A percentile compares a stretch with the other conserved stretches of the same genome.
Conservation (phyloP, 140 eudicot species). For the Senecio squalidus region DNA sequence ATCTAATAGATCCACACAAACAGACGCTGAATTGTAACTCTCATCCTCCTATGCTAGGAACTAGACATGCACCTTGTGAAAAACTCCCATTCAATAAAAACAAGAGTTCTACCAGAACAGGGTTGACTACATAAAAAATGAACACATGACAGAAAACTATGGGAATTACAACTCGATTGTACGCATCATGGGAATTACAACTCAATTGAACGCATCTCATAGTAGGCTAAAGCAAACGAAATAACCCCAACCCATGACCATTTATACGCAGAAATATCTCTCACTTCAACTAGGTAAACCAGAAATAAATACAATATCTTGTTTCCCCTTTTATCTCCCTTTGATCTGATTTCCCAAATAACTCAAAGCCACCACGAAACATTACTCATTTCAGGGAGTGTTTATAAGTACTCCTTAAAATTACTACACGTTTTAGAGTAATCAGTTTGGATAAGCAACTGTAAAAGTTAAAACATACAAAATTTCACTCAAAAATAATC, state of each 20-base stretch:
- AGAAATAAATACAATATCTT: neutral
- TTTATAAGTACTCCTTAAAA: too few relatives aligned
- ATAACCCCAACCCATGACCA: neutral
- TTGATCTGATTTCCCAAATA: neutral
- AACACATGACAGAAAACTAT: constrained; percentile 1
- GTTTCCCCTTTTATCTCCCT: neutral
- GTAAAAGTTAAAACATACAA: too few relatives aligned
- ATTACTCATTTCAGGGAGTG: too few relatives aligned
- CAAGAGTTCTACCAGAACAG: constrained; percentile 20
- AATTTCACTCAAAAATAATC: too few relatives aligned
- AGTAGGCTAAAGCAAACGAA: neutral
- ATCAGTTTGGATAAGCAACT: too few relatives aligned
- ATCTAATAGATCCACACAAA: constrained; percentile 4
- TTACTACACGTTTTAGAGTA: too few relatives aligned
- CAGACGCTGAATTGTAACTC: constrained; percentile 1
- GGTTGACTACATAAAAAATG: constrained; percentile 5
- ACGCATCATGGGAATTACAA: neutral
- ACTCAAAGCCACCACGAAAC: too few relatives aligned
- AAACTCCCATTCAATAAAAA: constrained; percentile 20
- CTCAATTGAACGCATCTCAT: neutral
- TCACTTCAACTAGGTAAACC: neutral
- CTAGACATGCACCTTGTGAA: constrained; percentile 15
- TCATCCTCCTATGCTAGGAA: neutral
- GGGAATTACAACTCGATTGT: neutral
- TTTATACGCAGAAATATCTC: neutral